Base-by-base conservation (phyloP, 257 asterid genomes). In the Solanum sejunctum region DNA sequence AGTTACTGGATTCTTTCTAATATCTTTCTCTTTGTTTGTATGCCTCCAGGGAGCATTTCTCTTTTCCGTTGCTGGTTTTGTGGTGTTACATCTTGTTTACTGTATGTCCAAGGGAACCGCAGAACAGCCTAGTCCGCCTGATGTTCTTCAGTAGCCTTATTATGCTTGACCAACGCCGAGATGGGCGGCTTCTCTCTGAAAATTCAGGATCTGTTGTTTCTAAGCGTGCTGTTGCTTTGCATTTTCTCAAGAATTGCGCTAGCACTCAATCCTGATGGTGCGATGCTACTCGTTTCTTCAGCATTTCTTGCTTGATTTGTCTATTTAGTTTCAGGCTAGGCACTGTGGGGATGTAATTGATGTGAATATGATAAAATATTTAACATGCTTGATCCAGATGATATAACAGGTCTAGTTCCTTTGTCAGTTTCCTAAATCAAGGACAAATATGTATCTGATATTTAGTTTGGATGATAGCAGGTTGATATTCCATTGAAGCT, bases 71-170 rank as follows among this genome's bases (percentile, higher is more conserved):
- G 85, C 41, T 67, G 80, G 66, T 67, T 83, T 56, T 47, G 21
- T 67, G 75, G 85, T 51, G 78, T 67, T 47, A 83, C 80, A 83
- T 64, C 52, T 18, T 66, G 52, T 83, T 49, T 11, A 67, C 80
- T 67, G 80, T 67, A 67, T 83, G 85, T 51, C 80, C 80, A 67
- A 83, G 66, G 77, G 78, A 83, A 67, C 52, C 28, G 63, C 36
- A 83, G 57, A 32, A 23, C 23, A 4, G 69, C 39, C 55, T 51
- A 55, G 81, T 51, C 36, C 41, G 81, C 75, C 85, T 69, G 52
- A 83, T 83, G 85, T 66, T 69, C 69, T 67, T 57, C 54, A 83
- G 85, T 66, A n/a, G 79, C 64, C 81, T 83, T 83, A 56, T 69
- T 69, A 66, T 83, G 85, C 66, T 83, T 69, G 81, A 83, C 49